A percentile compares a stretch with the other conserved stretches of the same genome.
Conservation (phyloP, 2,329 filamentous ascomycete genomes). For the Aschersonia sp. region DNA sequence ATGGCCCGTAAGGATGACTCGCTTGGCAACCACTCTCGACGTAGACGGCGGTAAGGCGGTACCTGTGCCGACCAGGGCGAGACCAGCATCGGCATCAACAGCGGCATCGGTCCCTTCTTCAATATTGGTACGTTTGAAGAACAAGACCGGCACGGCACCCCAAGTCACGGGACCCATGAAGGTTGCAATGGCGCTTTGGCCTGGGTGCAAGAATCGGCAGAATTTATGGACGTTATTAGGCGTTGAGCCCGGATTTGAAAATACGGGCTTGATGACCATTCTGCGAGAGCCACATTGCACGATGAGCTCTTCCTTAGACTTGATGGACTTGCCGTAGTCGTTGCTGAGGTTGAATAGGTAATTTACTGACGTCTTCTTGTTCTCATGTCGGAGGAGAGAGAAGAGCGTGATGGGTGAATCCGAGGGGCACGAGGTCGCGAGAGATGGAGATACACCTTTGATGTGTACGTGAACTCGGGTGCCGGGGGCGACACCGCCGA, state of each 20-base stretch:
- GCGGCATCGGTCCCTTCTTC: constrained; percentile 28
- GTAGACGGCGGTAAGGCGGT: constrained; percentile 69
- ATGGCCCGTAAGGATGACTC: constrained; percentile 85
- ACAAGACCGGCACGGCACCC: constrained; percentile 81
- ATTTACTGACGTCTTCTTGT: constrained; percentile 85
- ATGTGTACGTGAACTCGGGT: constrained; percentile 73
- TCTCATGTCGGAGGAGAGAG: constrained; percentile 83
- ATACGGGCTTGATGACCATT: constrained; percentile 78
- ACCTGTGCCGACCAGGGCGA: constrained; percentile 73
- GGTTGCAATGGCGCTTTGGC: constrained; percentile 74
- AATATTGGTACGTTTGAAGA: constrained; percentile 53
- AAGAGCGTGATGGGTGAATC: constrained; percentile 55
- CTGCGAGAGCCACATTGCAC: constrained; percentile 83
- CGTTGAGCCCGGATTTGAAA: constrained; percentile 78
- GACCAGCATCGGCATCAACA: constrained; percentile 28
- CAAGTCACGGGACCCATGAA: constrained; percentile 87
- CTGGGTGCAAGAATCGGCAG: constrained; percentile 80
- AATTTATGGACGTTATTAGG: constrained; percentile 98
- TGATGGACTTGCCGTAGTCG: constrained; percentile 61
- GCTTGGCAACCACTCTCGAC: constrained; percentile 78
- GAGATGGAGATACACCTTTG: constrained; percentile 28
- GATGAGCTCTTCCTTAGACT: constrained; percentile 84
- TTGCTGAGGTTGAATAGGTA: constrained; percentile 77
- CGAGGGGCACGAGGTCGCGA: constrained; percentile 33
- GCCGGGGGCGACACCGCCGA: constrained; percentile 76